Evolutionary conservation across 306 rosid species (phyloP).

Genomic region (Cucurbita maxima): DNA sequence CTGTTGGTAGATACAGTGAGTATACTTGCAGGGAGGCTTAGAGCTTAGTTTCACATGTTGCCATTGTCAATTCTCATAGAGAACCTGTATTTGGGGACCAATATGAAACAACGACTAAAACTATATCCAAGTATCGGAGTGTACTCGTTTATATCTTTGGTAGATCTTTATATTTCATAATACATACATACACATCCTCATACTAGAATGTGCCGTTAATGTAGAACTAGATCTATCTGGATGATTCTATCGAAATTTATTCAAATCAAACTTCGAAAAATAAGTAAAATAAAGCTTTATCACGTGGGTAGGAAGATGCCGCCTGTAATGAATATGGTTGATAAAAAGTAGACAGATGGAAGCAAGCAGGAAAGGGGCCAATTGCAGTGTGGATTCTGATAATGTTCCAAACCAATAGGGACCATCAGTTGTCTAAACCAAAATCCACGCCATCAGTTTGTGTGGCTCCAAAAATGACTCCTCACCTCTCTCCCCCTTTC

Average conservation of each 20-base stretch:
- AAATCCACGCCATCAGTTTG: constrained; percentile 6
- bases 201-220: not conserved
- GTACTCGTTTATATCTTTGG: too few relatives aligned
- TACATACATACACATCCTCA: not conserved
- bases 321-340: not conserved
- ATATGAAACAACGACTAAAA: too few relatives aligned
- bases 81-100: not conserved
- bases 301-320: not conserved
- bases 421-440: not conserved
- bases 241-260: not conserved
- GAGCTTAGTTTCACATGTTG: not conserved
- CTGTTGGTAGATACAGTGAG: not conserved
- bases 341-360: not conserved
- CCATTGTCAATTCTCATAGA: not conserved
- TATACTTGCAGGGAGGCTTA: not conserved
- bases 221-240: not conserved
- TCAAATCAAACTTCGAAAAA: not conserved
- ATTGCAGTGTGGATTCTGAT: not conserved
- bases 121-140: too few relatives aligned
- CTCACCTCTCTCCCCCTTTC: not conserved
- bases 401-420: not conserved
- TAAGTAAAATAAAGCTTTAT: not conserved
- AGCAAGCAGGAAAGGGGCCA: not conserved
- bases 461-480: constrained; percentile 5
- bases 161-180: too few relatives aligned